Percentiles rank a stretch among this genome's conserved stretches.
Conservation (phyloP, 2,329 filamentous ascomycete genomes). For the Ophiostoma novo-ulmi region DNA sequence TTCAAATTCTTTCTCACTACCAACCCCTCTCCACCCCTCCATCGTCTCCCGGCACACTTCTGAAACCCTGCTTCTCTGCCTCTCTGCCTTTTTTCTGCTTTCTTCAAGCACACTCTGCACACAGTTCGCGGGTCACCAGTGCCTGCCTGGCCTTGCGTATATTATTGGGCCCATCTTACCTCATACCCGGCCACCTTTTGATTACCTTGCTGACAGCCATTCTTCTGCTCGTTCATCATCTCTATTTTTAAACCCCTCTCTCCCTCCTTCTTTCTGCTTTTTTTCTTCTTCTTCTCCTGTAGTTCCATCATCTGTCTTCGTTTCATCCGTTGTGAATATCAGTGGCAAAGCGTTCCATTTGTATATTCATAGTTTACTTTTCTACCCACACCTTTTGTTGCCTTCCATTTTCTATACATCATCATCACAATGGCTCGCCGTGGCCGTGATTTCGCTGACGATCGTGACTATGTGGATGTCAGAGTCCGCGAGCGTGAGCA, state of each 20-base stretch:
- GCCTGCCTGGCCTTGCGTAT: slow-evolving; percentile 5
- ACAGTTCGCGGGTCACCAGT: neutral
- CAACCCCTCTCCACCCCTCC: slow-evolving; percentile 11
- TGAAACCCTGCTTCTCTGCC: neutral
- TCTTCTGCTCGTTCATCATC: neutral
- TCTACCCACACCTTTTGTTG: neutral
- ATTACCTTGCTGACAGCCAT: slow-evolving; percentile 3
- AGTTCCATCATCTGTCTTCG: neutral
- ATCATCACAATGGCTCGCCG: slow-evolving; percentile 22
- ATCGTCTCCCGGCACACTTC: neutral
- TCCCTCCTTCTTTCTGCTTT: neutral
- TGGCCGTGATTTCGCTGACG: slow-evolving; percentile 23
- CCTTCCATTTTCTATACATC: neutral
- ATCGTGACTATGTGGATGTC: slow-evolving; percentile 26
- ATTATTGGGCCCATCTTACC: slow-evolving; percentile 4
- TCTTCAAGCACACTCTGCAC: neutral
- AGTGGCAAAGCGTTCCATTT: neutral
- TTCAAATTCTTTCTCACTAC: neutral
- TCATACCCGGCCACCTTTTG: neutral
- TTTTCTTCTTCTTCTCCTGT: neutral
- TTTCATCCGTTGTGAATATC: neutral
- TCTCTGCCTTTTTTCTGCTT: neutral
- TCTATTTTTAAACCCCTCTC: neutral
- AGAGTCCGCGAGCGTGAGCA: slow-evolving; percentile 41
- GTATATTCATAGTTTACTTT: neutral